Base-by-base conservation (phyloP, 2,329 filamentous ascomycete genomes). In the Ophiostoma sp. region DNA sequence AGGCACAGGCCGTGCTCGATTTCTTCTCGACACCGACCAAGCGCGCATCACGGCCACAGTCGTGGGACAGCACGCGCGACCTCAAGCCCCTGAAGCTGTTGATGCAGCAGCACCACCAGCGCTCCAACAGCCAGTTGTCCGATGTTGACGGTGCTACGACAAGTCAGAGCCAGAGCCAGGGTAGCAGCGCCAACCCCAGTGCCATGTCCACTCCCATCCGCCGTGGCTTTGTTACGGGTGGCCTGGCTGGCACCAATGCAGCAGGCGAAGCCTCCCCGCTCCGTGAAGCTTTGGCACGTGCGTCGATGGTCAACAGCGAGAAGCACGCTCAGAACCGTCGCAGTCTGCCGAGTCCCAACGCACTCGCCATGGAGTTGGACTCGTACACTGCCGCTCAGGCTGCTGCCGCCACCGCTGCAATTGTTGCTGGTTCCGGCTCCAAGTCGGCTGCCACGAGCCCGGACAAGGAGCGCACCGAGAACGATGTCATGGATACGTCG, bases 71-170 rank as follows among this genome's bases (percentile, higher is more conserved):
- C 76, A 87, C 86, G 22, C 88, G 88, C 72, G 93, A 96, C 79
- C 91, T 95, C 78, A 91, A 92, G 77, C 95, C 95, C 0, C 83
- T 98, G 9, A 95, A 93, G 81, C 89, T 97, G 28, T 89, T 97
- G 8, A 59, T 73, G 71, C 74, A 75, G 7, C 93, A 97, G 80
- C 90, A 84, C 61, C 61, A 55, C 76, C 84, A 83, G 3, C 83
- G 85, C 9, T 76, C 78, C 3, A 74, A 68, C 25, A 75, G 76
- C 17, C 75, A 78, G 59, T 78, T 81, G 6, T 73, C 71, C 2
- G 77, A 78, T 8, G 52, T 70, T 77, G 48, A 19, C 36, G 50
- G 25, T 2, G 64, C 52, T 33, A 63, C 31, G 50, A 31, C 59
- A 22, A 39, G 63, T 12, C 66, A 22, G 25, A 59, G 59, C 33